Conservation (phyloP, 169 alveolate genomes). For the Eimeria maxima region DNA sequence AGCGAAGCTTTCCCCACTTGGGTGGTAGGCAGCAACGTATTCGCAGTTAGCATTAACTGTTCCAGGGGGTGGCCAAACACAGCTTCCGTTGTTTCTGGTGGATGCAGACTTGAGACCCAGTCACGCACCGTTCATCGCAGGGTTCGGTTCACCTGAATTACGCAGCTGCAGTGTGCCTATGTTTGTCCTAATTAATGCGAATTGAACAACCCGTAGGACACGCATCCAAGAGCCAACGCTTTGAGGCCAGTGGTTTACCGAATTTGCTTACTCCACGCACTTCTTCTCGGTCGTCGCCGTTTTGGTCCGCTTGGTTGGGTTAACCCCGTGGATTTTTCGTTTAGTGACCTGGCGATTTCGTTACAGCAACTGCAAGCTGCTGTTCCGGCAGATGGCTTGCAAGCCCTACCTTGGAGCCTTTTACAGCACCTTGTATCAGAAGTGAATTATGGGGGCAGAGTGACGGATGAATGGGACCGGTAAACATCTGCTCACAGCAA, state of each 20-base stretch:
- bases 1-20: slow-evolving; percentile 88
- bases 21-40: slow-evolving; percentile 91
- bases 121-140: not conserved
- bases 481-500: slow-evolving; percentile 77
- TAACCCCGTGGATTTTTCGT: slow-evolving; percentile 97
- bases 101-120: not conserved
- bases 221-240: slow-evolving; percentile 94
- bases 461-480: slow-evolving; percentile 97
- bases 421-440: slow-evolving; percentile 97
- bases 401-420: slow-evolving; percentile 94
- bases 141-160: not conserved
- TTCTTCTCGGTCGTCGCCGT: slow-evolving; percentile 96
- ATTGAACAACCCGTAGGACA: slow-evolving; percentile 85
- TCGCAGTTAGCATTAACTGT: not conserved
- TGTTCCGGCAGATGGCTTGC: slow-evolving; percentile 94
- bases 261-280: slow-evolving; percentile 96
- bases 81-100: not conserved
- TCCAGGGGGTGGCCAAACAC: not conserved
- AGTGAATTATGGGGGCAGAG: slow-evolving; percentile 98
- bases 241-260: slow-evolving; percentile 96
- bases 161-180: not conserved
- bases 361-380: slow-evolving; percentile 92
- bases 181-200: not conserved
- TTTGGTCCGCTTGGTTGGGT: slow-evolving; percentile 99
- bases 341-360: slow-evolving; percentile 97